Percentiles rank a stretch among this genome's conserved stretches.
These are phyloP conservation scores for Teunomyces funiuensis DNA, from an alignment of 805 yeast genomes.

Conservation along the genomic window DNA sequence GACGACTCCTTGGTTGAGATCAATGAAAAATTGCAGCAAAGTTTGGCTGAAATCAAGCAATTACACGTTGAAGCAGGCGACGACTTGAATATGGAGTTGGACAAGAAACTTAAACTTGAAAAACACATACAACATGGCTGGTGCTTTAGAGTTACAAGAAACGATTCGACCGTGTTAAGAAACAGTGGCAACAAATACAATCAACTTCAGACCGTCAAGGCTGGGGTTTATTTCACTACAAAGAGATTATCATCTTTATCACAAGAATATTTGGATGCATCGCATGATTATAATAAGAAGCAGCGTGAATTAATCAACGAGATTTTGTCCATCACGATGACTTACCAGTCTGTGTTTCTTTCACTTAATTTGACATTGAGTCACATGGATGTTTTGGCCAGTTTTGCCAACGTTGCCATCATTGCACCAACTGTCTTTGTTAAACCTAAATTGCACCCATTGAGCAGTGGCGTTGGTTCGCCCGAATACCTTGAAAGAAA, in stretches of 20 bases:
- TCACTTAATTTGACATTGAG: constrained; percentile 64
- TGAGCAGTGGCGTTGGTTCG: constrained; percentile 31
- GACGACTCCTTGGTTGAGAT: constrained; percentile 71
- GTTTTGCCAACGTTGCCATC: constrained; percentile 82
- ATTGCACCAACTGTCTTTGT: constrained; percentile 78
- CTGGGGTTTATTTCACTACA: constrained; percentile 92
- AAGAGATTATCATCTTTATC: constrained; percentile 59
- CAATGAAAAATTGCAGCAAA: constrained; percentile 53
- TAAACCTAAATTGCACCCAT: constrained; percentile 66
- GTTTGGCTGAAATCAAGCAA: constrained; percentile 54
- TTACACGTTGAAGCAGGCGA: constrained; percentile 68
- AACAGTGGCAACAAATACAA: constrained; percentile 54
- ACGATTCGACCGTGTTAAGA: constrained; percentile 80
- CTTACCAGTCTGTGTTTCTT: constrained; percentile 78
- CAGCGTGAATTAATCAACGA: constrained; percentile 81
- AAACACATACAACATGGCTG: constrained; percentile 87
- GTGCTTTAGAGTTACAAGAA: constrained; percentile 91
- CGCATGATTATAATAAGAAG: constrained; percentile 66
- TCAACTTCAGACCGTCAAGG: constrained; percentile 89
- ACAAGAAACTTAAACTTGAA: constrained; percentile 86
- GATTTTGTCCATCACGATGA: constrained; percentile 74
- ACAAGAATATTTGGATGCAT: constrained; percentile 54
- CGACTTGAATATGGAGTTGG: constrained; percentile 77
- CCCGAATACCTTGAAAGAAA: constrained; percentile 38
- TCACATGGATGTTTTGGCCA: constrained; percentile 75